Evolutionary conservation across 73 alveolate species (phyloP).

Genomic region (Uronychia setigera): DNA sequence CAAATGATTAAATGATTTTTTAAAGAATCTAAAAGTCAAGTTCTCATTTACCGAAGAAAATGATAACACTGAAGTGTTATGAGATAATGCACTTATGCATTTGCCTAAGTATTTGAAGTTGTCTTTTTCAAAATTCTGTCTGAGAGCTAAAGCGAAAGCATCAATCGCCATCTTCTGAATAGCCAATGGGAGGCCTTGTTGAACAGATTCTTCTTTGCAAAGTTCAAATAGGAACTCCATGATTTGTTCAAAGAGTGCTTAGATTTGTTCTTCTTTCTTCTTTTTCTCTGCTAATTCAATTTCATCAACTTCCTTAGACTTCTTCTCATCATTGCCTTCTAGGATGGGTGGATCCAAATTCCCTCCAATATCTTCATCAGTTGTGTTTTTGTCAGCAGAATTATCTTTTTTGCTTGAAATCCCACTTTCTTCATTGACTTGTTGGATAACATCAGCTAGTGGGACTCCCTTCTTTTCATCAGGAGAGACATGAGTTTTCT

Average conservation of each 20-base stretch:
- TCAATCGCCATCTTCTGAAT: slow-evolving; percentile 59
- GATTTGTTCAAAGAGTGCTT: neutral
- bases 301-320: slow-evolving; percentile 8
- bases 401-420: neutral
- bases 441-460: slow-evolving; percentile 1
- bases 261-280: neutral
- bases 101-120: slow-evolving; percentile 53
- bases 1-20: slow-evolving; percentile 11
- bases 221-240: slow-evolving; percentile 61
- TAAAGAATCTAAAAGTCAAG: slow-evolving; percentile 12
- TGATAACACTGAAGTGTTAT: slow-evolving; percentile 54
- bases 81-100: slow-evolving; percentile 44
- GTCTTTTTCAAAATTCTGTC: slow-evolving; percentile 32
- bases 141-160: slow-evolving; percentile 38
- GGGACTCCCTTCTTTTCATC: neutral
- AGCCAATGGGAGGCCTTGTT: slow-evolving; percentile 28
- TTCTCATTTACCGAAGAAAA: neutral
- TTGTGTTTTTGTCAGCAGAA: slow-evolving; percentile 2
- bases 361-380: neutral
- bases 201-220: slow-evolving; percentile 38
- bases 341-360: slow-evolving; percentile 24
- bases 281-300: slow-evolving; percentile 16
- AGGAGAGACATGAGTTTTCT: neutral
- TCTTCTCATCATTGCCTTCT: neutral
- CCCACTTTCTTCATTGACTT: slow-evolving; percentile 39